phyloP scores from a whole-genome alignment of 495 filamentous ascomycete genomes.

The Bathelium albidoporum region DNA sequence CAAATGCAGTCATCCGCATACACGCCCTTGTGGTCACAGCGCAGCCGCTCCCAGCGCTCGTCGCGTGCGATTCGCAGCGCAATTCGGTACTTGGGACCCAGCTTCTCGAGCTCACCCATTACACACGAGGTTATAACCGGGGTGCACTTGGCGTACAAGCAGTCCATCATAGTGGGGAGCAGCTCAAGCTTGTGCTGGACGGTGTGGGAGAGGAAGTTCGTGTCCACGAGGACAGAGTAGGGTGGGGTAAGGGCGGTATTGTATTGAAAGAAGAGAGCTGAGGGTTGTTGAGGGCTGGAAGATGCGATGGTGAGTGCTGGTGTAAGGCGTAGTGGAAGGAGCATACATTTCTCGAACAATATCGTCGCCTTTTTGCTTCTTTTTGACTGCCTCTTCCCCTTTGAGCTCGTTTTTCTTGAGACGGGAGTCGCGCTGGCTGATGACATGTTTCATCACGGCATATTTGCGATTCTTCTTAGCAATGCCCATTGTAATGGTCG shows the following conservation, averaged over 20 bases:
- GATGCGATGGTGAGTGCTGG: not conserved
- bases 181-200: constrained; percentile 85
- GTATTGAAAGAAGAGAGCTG: constrained; percentile 86
- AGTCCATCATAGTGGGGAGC: constrained; percentile 80
- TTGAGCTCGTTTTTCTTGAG: constrained; percentile 43
- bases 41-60: constrained; percentile 72
- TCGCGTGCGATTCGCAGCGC: constrained; percentile 87
- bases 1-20: constrained; percentile 97
- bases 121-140: constrained; percentile 66
- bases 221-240: constrained; percentile 75
- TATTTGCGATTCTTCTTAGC: constrained; percentile 42
- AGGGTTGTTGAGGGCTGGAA: constrained; percentile 49
- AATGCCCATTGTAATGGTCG: constrained; percentile 29
- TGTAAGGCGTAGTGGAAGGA: constrained; percentile 1
- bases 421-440: constrained; percentile 40
- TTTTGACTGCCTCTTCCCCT: constrained; percentile 40
- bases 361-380: constrained; percentile 43
- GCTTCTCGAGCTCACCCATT: constrained; percentile 78
- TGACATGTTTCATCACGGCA: constrained; percentile 39
- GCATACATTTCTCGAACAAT: constrained; percentile 57
- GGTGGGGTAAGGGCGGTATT: constrained; percentile 84
- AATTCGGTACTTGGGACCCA: constrained; percentile 80
- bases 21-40: constrained; percentile 79
- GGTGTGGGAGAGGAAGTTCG: constrained; percentile 88
- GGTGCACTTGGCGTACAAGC: constrained; percentile 54